Evolutionary conservation across 2,329 filamentous ascomycete species (phyloP), one percentile per base, ranked within the genome.

Genomic region (Thielaviopsis musarum): DNA sequence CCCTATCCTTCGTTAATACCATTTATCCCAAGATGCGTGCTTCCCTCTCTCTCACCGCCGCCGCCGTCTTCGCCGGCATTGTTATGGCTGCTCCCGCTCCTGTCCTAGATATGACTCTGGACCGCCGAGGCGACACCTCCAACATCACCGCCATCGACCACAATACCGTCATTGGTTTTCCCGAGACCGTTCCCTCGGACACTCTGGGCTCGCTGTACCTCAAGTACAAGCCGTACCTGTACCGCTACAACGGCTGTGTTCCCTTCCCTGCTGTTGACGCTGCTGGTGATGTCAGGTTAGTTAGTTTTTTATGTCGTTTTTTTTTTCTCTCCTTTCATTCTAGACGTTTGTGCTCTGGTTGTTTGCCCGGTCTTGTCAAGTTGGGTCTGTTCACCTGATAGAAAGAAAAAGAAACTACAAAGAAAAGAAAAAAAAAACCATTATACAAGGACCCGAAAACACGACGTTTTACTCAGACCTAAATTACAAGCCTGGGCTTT

Each of bases 211-310:
- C 60, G 24, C 58, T 70, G 49, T 69, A 69, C 55, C 63, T 68
- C 17, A 70, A 69, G 64, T 70, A 68, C 64, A 69, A 70, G 63
- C 69, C 69, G 10, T 69, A 66, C 61, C 65, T 71, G 30, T 64
- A 66, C 34, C 53, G 54, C 7, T 75, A 83, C 21, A 78, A 79
- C 64, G 81, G 81, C 52, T 84, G 81, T 62, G 80, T 84, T 9
- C 79, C 81, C 0, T 84, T 81, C 65, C 80, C 81, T 0, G 81
- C 77, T 1, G 81, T 84, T 1, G 77, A 84, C 62, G 72, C 73
- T 0, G 67, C 70, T 0, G 82, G 81, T 2, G 73, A 84, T 63
- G 82, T 77, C 10, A 72, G 75, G 80, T 82, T 67, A 61, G 71
- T 64, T 28, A 21, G 9, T 24, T 17, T 54, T 12, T 22, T 13